Evolutionary conservation across 2,329 filamentous ascomycete genomes (phyloP).

Genomic region (Metarhizium brunneum): DNA sequence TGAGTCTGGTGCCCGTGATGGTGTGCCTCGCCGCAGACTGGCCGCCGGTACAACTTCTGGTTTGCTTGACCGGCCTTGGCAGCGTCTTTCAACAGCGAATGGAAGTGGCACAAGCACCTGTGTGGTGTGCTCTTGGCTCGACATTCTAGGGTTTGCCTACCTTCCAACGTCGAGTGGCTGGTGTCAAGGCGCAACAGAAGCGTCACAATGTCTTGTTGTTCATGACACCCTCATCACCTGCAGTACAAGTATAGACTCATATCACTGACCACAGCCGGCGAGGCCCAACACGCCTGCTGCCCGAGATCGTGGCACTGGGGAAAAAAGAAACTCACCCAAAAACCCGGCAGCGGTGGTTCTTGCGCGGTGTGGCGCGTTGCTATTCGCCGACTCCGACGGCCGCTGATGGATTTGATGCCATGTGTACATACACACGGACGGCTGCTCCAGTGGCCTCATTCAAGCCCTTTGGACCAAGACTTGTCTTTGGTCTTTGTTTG

Average conservation of each 20-base stretch:
- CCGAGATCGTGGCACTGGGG: not conserved
- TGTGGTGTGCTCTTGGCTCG: not conserved
- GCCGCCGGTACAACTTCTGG: too few relatives aligned
- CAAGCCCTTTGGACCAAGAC: not conserved
- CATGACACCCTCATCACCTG: not conserved
- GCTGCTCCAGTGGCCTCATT: not conserved
- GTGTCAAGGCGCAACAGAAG: not conserved
- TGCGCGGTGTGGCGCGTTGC: conserved; percentile 1
- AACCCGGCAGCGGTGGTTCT: not conserved
- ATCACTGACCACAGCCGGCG: not conserved
- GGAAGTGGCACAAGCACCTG: not conserved
- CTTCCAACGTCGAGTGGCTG: too few relatives aligned
- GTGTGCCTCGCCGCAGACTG: too few relatives aligned
- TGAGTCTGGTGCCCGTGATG: not conserved
- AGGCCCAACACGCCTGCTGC: not conserved
- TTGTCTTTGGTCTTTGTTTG: not conserved
- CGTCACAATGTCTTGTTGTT: not conserved
- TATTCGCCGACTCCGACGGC: not conserved
- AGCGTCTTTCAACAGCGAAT: not conserved
- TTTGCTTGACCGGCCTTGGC: not conserved
- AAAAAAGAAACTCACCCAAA: not conserved
- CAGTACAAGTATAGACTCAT: not conserved
- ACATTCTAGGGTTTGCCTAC: not conserved
- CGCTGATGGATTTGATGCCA: not conserved
- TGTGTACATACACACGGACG: not conserved